Percentiles rank a stretch among this genome's conserved stretches.
Evolutionary conservation across 2,329 filamentous ascomycete species (phyloP).

Genomic region (Pyrenophora graminea): DNA sequence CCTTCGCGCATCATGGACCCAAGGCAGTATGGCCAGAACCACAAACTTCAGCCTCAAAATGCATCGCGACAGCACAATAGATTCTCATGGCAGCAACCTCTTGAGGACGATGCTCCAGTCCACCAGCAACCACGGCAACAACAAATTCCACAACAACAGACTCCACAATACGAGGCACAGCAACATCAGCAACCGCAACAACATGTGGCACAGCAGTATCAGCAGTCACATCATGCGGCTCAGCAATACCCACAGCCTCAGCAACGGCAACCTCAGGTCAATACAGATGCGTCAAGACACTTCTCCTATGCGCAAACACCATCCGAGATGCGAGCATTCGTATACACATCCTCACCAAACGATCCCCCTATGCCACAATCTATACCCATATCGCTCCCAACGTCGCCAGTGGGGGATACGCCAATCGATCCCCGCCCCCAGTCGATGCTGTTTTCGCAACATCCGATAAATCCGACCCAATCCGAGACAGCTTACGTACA

Average conservation of each 20-base stretch:
- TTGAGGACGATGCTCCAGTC: slow-evolving; percentile 23
- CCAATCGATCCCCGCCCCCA: slow-evolving; percentile 35
- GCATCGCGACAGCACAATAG: slow-evolving; percentile 27
- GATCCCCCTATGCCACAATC: slow-evolving; percentile 32
- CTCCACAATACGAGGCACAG: slow-evolving; percentile 4
- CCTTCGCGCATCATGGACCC: slow-evolving; percentile 26
- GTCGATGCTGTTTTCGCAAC: slow-evolving; percentile 30
- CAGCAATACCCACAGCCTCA: slow-evolving; percentile 7
- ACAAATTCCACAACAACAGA: slow-evolving; percentile 1
- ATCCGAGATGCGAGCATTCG: slow-evolving; percentile 36
- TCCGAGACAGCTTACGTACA: slow-evolving; percentile 24
- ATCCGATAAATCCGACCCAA: slow-evolving; percentile 29
- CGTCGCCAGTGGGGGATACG: slow-evolving; percentile 29
- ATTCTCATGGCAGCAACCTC: slow-evolving; percentile 43
- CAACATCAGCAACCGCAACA: slow-evolving; percentile 2
- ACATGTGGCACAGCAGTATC: background rate
- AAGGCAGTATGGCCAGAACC: slow-evolving; percentile 24
- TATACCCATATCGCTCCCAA: slow-evolving; percentile 23
- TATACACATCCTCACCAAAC: slow-evolving; percentile 31
- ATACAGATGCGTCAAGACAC: slow-evolving; percentile 29
- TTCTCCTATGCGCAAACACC: slow-evolving; percentile 46
- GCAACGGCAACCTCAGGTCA: slow-evolving; percentile 18
- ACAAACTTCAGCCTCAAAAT: slow-evolving; percentile 20
- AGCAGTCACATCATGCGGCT: background rate
- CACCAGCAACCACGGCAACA: slow-evolving; percentile 14